Evolutionary conservation across 768 basidiomycete genomes (phyloP), one percentile per base, ranked within the genome.

Genomic region (Serpula lacrymans): DNA sequence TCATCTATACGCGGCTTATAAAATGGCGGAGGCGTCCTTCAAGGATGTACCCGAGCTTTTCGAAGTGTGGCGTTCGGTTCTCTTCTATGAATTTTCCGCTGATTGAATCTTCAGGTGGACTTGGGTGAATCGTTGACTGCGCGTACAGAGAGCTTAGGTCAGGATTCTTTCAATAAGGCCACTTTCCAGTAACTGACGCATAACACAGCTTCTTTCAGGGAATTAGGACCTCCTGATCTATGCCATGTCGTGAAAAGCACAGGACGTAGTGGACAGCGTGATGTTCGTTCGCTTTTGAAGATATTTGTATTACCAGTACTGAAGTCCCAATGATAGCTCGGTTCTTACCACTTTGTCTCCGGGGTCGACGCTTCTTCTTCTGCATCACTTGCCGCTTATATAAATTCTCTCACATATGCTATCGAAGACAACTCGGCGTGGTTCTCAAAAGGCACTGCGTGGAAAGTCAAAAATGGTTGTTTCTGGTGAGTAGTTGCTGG

Each of bases 311-410:
- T 14, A 5, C 24, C 34, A 52, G 14, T 25, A 22, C 34, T 29
- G 14, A 44, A 25, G 37, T 29, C 23, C 40, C 22, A 45, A 41
- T 13, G 28, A 20, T 53, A 96, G 93, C 72, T 91, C 43, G 91
- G 92, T 27, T 97, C 95, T 25, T 98, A 97, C 61, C 96, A 99
- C 65, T 97, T 90, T 53, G 79, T 96, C 43, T 99, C 96, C 0
- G 95, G 96, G n/a, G 90, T 99, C 38, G 96, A 99, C 62, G 92
- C 95, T 1, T 97, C 93, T 13, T 96, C 95, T 5, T 97, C 94
- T 14, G 96, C 96, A 3, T 95, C 93, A 0, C 75, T 99, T 21
- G 96, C 96, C 4, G 95, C 96, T 9, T 99, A 99, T 65, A 88
- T 98, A 64, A 98, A 99, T 68, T 96, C 93, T 17, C 74, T 98